Evolutionary conservation across 768 basidiomycete species (phyloP), one percentile per base, ranked within the genome.

Genomic region (Russula olivacea): DNA sequence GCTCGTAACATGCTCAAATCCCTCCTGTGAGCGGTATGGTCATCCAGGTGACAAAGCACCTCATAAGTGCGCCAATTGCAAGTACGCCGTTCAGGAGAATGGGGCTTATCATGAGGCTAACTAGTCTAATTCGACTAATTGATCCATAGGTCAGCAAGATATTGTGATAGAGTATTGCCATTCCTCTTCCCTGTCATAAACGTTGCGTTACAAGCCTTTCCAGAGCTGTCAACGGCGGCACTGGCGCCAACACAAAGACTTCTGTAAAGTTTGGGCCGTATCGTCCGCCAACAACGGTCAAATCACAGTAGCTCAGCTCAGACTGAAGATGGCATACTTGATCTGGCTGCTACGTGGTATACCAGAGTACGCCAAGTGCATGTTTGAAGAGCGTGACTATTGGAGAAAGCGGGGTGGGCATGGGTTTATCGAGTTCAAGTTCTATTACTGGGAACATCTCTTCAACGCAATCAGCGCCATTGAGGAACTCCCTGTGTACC

Each of bases 261-360:
- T 63, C 50, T 69, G 68, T 59, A 57, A 61, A n/a, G 41, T 69
- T 6, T 69, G 68, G 68, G 58, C 65, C 2, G 25, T 23, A 19
- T 57, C 68, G 4, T 66, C 68, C 21, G 61, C 61, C 14, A 61
- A 61, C 57, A 61, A 64, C 12, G 60, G 50, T 15, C 57, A 69
- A 32, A 45, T 63, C 21, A 21, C 68, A 2, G 64, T 69, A 8
- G 68, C 62, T 12, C 65, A 69, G 61, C 64, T 69, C 51, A 69
- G 69, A 53, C 47, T 58, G 49, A 64, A 67, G 55, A 69, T 69
- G 68, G 58, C 63, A 14, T 25, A 64, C 32, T 51, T 69, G 36
- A 69, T 69, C 49, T 69, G 68, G 68, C 56, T 69, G 23, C 21
- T 69, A 15, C 68, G 68, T 12, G 68, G 68, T 28, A 58, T 69